These are phyloP conservation scores for Amaranthus hypochondriacus DNA, from an alignment of 148 eudicot genomes.

Conservation along the genomic window DNA sequence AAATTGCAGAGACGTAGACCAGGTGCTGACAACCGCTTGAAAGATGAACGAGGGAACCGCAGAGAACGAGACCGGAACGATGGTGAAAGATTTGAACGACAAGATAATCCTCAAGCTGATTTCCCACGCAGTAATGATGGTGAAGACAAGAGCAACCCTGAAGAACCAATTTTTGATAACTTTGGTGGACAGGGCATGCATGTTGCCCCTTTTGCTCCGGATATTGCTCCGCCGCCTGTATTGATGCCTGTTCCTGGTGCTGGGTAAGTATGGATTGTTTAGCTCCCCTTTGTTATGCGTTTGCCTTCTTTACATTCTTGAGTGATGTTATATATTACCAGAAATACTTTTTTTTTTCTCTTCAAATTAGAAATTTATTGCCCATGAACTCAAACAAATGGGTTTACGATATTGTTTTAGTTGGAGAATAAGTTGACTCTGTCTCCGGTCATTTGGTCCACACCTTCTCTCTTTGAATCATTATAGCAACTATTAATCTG, in stretches of 20 bases:
- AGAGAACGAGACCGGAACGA: conserved; percentile 72
- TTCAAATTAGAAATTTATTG: not conserved
- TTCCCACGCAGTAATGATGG: conserved; percentile 53
- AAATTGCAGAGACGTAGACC: conserved; percentile 71
- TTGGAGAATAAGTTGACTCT: not conserved
- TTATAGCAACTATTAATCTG: not conserved
- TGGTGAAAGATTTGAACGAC: conserved; percentile 61
- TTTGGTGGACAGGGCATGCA: conserved; percentile 78
- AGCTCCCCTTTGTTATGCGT: not conserved
- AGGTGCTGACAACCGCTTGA: conserved; percentile 51
- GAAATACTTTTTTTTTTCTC: too few species aligned
- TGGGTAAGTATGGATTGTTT: conserved; percentile 46
- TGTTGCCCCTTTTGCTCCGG: conserved; percentile 64
- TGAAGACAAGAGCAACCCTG: conserved; percentile 57
- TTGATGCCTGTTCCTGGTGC: conserved; percentile 99
- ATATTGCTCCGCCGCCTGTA: conserved; percentile 83
- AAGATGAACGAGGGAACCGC: conserved; percentile 70
- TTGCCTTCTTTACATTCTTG: not conserved
- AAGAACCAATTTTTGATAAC: conserved; percentile 73
- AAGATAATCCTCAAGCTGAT: conserved; percentile 60
- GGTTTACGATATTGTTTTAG: not conserved
- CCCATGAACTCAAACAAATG: not conserved
- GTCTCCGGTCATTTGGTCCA: not conserved
- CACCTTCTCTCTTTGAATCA: not conserved
- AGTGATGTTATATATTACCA: too few species aligned